Conservation (phyloP, 2,329 filamentous ascomycete genomes). For the Phyllosticta ampelicida region DNA sequence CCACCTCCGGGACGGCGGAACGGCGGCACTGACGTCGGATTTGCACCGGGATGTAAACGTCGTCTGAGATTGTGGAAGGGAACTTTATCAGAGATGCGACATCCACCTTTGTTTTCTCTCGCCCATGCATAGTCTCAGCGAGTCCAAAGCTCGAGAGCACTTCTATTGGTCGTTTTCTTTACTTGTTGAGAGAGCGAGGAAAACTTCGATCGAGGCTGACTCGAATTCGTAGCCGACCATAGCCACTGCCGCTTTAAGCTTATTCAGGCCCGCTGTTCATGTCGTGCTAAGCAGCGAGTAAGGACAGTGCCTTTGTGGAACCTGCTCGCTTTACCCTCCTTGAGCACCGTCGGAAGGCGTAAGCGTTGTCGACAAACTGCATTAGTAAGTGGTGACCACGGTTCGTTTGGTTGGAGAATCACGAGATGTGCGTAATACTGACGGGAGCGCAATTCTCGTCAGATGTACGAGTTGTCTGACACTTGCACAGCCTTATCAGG, state of each 20-base stretch:
- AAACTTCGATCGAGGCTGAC: too few relatives aligned
- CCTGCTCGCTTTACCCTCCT: not conserved
- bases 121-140: too few relatives aligned
- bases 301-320: not conserved
- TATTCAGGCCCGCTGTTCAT: not conserved
- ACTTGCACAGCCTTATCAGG: not conserved
- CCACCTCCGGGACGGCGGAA: not conserved
- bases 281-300: not conserved
- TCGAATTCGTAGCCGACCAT: not conserved
- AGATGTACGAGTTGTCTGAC: not conserved
- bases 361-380: not conserved
- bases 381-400: not conserved
- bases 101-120: not conserved
- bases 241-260: not conserved
- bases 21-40: not conserved
- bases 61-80: not conserved
- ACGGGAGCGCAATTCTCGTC: not conserved
- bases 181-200: too few relatives aligned
- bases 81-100: not conserved
- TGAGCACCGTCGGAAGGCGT: not conserved
- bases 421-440: not conserved
- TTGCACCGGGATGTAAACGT: not conserved
- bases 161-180: too few relatives aligned
- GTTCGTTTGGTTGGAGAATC: not conserved
- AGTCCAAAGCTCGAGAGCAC: too few relatives aligned